Evolutionary conservation across 2,329 filamentous ascomycete genomes (phyloP).

Genomic region (Purpureocillium lavendulum): DNA sequence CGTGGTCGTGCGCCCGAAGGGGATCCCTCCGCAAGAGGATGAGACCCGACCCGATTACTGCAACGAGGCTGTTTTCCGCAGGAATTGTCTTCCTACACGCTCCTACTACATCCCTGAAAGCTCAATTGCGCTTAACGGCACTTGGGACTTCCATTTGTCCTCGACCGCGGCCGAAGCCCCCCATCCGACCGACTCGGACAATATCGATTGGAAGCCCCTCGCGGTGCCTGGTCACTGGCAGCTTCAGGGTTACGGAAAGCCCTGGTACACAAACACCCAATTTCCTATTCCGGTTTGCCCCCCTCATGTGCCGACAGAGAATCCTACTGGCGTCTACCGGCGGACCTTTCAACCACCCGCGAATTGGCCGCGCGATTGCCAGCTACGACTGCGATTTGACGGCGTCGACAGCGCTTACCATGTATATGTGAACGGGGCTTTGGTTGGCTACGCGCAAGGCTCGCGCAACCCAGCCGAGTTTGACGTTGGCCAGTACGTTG

Average conservation of each 20-base stretch:
- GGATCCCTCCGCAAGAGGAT: constrained; percentile 24
- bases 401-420: constrained; percentile 63
- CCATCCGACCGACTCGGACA: constrained; percentile 17
- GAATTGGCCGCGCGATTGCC: constrained; percentile 27
- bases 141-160: constrained; percentile 34
- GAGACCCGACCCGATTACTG: constrained; percentile 34
- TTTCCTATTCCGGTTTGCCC: constrained; percentile 56
- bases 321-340: constrained; percentile 54
- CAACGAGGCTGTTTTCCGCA: constrained; percentile 42
- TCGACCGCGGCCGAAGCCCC: constrained; percentile 37
- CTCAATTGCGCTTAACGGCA: constrained; percentile 42
- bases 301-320: constrained; percentile 52
- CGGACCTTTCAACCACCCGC: constrained; percentile 43
- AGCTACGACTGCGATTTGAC: constrained; percentile 56
- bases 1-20: constrained; percentile 11
- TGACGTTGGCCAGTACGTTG: constrained; percentile 46
- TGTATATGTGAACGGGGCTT: constrained; percentile 52
- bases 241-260: constrained; percentile 55
- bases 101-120: constrained; percentile 45
- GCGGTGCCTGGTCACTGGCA: constrained; percentile 60
- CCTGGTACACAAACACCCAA: constrained; percentile 56
- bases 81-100: constrained; percentile 43
- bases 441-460: constrained; percentile 40
- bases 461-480: constrained; percentile 62
- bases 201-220: constrained; percentile 29